Evolutionary conservation across 192 early-diverging fungal species (phyloP), one percentile per base, ranked within the genome.

Genomic region (Entomortierella lignicola): DNA sequence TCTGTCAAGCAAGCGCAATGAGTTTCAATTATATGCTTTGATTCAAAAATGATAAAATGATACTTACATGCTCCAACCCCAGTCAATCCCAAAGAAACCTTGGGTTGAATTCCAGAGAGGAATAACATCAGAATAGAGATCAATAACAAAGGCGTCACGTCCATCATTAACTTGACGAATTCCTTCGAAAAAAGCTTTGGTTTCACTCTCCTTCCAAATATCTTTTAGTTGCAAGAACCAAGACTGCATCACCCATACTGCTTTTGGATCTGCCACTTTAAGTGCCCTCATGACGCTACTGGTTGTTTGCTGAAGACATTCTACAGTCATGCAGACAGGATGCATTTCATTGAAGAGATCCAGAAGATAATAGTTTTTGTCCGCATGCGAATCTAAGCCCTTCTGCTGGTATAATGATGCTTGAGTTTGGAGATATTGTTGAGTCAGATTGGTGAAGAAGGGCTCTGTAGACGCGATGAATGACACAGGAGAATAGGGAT

Each of bases 41-140:
- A 23, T 6, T 51, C 30, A 43, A 59, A 2, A 57, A 34, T 12
- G 23, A 34, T 26, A 7, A n/a, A n/a, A n/a, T n/a, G n/a, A 7
- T 4, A 56, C 66, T 59, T 77, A 79, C 75, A 79, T 79, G 63
- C 75, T 79, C 75, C 75, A 79, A 10, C 75, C 75, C 75, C 75
- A 79, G 20, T 66, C 68, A 23, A 79, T 79, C 26, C 75, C 75
- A 66, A 70, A 79, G 47, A 70, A 79, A 13, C 67, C 75, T 18
- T 79, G 39, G 12, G 66, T 79, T 0, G 27, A 17, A 13, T 52
- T 52, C 75, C 75, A 79, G 8, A 70, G 61, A 0, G 75, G 75
- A 8, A 31, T 30, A 21, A 79, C 67, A 44, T 79, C 75, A 30
- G 75, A 47, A 34, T 70, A 79, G 23, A 79, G 67, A 21, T 79